Percentiles rank a stretch among this genome's conserved stretches.
These are phyloP conservation scores for Blastocrithidia nonstop DNA, from an alignment of 208 protist genomes.

Conservation along the genomic window DNA sequence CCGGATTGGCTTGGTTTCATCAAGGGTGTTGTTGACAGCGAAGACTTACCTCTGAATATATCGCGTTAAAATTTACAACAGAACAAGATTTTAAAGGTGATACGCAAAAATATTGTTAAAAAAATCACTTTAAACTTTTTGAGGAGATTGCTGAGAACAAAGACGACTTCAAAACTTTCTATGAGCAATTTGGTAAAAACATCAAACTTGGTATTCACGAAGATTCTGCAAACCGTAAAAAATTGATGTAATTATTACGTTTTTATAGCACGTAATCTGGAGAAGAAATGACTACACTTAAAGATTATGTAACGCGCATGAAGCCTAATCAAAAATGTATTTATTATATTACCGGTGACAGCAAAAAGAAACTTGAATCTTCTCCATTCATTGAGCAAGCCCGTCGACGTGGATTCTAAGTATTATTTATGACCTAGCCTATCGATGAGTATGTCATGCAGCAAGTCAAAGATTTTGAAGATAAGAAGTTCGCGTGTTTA, in stretches of 20 bases:
- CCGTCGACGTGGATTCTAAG: constrained; percentile 65
- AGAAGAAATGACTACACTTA: constrained; percentile 52
- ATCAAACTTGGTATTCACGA: constrained; percentile 97
- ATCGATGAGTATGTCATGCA: constrained; percentile 97
- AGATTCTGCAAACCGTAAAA: constrained; percentile 91
- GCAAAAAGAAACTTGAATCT: constrained; percentile 47
- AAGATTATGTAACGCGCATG: constrained; percentile 91
- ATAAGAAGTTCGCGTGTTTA: constrained; percentile 95
- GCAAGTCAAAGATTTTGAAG: constrained; percentile 89
- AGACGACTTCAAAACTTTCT: constrained; percentile 85
- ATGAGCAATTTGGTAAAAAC: constrained; percentile 90
- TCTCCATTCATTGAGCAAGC: constrained; percentile 83
- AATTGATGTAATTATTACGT: constrained; percentile 94
- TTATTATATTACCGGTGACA: constrained; percentile 87
- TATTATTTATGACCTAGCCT: constrained; percentile 94
- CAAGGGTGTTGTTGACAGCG: constrained; percentile 97
- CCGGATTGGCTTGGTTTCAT: constrained; percentile 92
- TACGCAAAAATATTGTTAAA: constrained; percentile 97
- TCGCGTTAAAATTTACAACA: constrained; percentile 98
- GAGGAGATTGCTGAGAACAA: constrained; percentile 82
- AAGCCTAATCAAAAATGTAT: constrained; percentile 88
- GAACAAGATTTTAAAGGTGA: constrained; percentile 88
- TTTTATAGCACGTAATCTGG: constrained; percentile 81
- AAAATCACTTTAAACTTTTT: constrained; percentile 89
- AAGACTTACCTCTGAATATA: constrained; percentile 99